Evolutionary conservation across 176 grass and related monocot species (phyloP), one percentile per base, ranked within the genome.

Genomic region (Avena insularis): DNA sequence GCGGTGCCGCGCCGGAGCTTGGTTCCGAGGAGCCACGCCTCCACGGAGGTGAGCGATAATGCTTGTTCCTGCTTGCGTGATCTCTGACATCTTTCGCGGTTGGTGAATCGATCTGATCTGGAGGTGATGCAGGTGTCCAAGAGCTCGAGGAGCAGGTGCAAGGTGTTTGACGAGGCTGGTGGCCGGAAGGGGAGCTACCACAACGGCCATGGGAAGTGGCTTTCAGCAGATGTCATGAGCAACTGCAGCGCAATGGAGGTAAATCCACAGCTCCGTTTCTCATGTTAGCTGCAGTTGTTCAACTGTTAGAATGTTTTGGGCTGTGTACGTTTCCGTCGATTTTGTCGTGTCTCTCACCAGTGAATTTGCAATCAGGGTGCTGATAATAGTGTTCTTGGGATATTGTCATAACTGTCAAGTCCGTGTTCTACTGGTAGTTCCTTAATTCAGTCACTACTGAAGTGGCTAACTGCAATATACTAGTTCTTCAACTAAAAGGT

Each of bases 181-280:
- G 77, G 72, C 72, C 47, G 63, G 45, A 91, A 82, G 78, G 79
- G 79, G 23, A 82, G 82, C 61, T 63, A 85, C 31, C 73, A 51
- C 68, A 82, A 12, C 8, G 82, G 47, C 35, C 71, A 87, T 68
- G 46, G 60, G 11, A 72, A 31, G 38, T 78, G 58, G 82, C 20
- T 58, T 74, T 15, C 82, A 3, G 78, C 57, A 60, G 87, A 94
- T 77, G 33, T 82, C 20, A 65, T 68, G 73, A 87, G 81, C 48
- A 90, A 83, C 12, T 72, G 64, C 82, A 90, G 72, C 13, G 82
- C 86, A 65, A 72, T 90, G 85, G 85, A 92, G 92, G 90, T 94
- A 91, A 85, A 59, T 5, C 0, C 77, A 2, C 20, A 69, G 8
- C 40, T 51, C 70, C 12, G 23, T 55, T 40, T 68, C 2, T 75